Evolutionary conservation across 495 filamentous ascomycete genomes (phyloP), one percentile per base, ranked within the genome.

Genomic region (Penicillium flavigenum): DNA sequence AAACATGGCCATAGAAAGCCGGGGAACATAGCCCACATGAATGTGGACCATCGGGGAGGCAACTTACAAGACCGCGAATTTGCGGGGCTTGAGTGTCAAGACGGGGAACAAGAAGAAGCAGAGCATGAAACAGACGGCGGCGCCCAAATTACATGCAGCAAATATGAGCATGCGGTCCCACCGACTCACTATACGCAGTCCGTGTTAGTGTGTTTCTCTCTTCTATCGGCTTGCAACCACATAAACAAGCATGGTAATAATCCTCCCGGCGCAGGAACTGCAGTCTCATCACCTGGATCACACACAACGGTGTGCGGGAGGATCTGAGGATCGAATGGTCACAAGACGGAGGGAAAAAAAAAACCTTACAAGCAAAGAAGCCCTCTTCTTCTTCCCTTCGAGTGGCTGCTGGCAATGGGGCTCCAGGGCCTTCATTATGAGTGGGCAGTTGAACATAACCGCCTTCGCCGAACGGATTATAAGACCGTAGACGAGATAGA

Each of bases 161-260:
- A 98, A 98, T 54, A 97, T 83, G 64, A 98, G 79, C 68, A 98
- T 73, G 48, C 94, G 89, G 74, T 98, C 94, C 94, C 94, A 98
- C 70, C 94, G 85, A 72, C 91, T 96, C 79, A 98, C 94, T 98
- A 72, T 73, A 60, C 53, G 61, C 43, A 49, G 46, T 57, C 56
- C 26, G 27, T 29, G 62, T 71, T 68, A 70, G 66, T 54, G 44
- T 58, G 11, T 53, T 12, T 53, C 36, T 16, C 11, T 31, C 34
- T 57, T 57, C 60, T 59, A 50, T 68, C 58, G 58, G 60, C 43
- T 60, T 32, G 36, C 38, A 57, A 60, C 57, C 56, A 51, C 41
- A 54, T 55, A 54, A 59, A 66, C 56, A 64, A 60, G 63, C 63
- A 64, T 60, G 54, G 48, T 42, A 52, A 51, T 43, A 34, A 56